phyloP scores from a whole-genome alignment of 495 filamentous ascomycete species.

The Aspergillus baeticus region DNA sequence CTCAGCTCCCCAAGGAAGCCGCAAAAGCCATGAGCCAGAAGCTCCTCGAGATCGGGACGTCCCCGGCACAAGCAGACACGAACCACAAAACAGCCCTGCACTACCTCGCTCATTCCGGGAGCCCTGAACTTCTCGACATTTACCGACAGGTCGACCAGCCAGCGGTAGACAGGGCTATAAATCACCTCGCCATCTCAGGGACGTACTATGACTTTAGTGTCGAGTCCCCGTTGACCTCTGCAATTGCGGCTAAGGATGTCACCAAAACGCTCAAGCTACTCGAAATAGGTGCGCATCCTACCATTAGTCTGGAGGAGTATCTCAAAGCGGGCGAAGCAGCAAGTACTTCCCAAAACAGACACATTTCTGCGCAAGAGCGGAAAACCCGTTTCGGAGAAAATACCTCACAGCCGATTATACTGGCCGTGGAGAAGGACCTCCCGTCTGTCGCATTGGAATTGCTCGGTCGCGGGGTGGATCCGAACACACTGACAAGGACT shows the following conservation, averaged over 20 bases:
- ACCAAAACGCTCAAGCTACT: constrained; percentile 43
- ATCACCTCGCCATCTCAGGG: constrained; percentile 46
- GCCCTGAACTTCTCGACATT: constrained; percentile 53
- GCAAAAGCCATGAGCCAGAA: constrained; percentile 57
- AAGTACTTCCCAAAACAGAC: constrained; percentile 7
- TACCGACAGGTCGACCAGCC: constrained; percentile 59
- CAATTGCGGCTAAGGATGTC: constrained; percentile 37
- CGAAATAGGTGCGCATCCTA: constrained; percentile 39
- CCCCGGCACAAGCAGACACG: constrained; percentile 67
- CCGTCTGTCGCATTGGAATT: constrained; percentile 55
- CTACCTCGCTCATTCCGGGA: constrained; percentile 44
- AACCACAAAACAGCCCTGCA: constrained; percentile 60
- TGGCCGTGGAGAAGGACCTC: constrained; percentile 50
- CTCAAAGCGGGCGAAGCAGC: constrained; percentile 32
- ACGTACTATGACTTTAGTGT: constrained; percentile 13
- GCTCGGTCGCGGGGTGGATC: constrained; percentile 57
- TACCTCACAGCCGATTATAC: constrained; percentile 58
- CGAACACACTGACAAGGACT: constrained; percentile 43
- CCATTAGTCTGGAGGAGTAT: constrained; percentile 37
- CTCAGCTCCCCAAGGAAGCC: constrained; percentile 54
- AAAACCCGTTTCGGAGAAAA: constrained; percentile 32
- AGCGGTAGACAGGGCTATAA: constrained; percentile 60
- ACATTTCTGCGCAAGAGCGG: constrained; percentile 36
- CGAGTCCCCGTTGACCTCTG: constrained; percentile 42
- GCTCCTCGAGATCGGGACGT: constrained; percentile 69